Evolutionary conservation across 2,329 filamentous ascomycete genomes (phyloP).

Genomic region (Biscogniauxia sp.): DNA sequence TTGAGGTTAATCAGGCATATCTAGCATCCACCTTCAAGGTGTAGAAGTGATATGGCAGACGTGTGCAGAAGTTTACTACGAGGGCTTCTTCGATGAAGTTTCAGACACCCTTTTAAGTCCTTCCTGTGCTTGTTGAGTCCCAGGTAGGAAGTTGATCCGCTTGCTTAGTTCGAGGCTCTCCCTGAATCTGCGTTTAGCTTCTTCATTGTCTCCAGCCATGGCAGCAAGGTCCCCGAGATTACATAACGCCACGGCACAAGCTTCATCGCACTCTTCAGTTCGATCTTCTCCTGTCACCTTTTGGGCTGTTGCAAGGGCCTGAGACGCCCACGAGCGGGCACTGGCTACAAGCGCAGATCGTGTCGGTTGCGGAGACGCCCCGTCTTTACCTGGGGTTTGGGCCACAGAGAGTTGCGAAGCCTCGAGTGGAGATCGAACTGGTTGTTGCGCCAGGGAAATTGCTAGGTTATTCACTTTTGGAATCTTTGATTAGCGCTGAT

Average conservation of each 20-base stretch:
- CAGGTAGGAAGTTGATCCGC: conserved; percentile 51
- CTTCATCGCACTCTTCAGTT: conserved; percentile 77
- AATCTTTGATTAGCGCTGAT: conserved; percentile 16
- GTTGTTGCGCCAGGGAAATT: conserved; percentile 69
- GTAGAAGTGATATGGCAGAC: background rate
- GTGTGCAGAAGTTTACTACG: background rate
- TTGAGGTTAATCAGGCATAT: too few relatives aligned
- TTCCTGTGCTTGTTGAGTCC: conserved; percentile 50
- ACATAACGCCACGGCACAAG: conserved; percentile 79
- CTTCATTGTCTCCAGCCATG: conserved; percentile 62
- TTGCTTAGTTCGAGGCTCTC: conserved; percentile 64
- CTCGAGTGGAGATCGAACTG: conserved; percentile 36
- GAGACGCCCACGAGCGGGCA: conserved; percentile 74
- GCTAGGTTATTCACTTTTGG: conserved; percentile 74
- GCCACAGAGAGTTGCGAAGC: conserved; percentile 30
- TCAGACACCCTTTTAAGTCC: conserved; percentile 40
- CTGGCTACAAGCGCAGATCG: conserved; percentile 64
- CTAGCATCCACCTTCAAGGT: background rate
- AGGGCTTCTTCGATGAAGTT: background rate
- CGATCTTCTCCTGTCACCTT: conserved; percentile 64
- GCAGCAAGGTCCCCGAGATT: conserved; percentile 83
- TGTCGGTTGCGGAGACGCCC: conserved; percentile 39
- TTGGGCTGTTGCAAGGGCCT: conserved; percentile 66
- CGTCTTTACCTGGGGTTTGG: conserved; percentile 28
- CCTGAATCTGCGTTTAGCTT: conserved; percentile 66